Conservation (phyloP, 129 eudicot genomes). For the Arctium minus region DNA sequence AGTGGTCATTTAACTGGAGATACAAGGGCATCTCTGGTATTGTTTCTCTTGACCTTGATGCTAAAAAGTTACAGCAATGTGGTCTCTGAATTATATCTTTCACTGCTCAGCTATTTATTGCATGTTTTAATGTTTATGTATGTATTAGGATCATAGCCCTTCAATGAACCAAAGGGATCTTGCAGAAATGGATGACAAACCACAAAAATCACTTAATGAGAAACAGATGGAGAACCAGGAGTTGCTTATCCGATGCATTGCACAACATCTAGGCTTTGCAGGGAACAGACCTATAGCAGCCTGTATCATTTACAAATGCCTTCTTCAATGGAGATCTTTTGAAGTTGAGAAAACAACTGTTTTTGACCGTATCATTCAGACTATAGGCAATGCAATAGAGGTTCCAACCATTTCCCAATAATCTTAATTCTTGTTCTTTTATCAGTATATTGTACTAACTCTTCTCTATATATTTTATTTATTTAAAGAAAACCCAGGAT, state of each 20-base stretch:
- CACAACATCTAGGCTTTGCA: conserved; percentile 78
- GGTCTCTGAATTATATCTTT: not conserved
- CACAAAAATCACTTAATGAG: conserved; percentile 93
- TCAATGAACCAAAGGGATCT: conserved; percentile 50
- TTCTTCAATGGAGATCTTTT: conserved; percentile 95
- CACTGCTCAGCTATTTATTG: not conserved
- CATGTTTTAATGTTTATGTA: not conserved
- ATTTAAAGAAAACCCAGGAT: conserved; percentile 62
- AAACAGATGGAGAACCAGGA: conserved; percentile 92
- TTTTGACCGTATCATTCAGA: conserved; percentile 85
- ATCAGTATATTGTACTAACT: conserved; percentile 3
- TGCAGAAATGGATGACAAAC: conserved; percentile 77
- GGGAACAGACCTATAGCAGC: conserved; percentile 83
- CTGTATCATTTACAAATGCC: conserved; percentile 89
- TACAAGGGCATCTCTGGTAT: conserved; percentile 57
- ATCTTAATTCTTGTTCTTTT: not conserved
- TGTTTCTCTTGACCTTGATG: not conserved
- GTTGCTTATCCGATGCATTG: conserved; percentile 73
- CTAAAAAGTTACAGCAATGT: conserved; percentile 3
- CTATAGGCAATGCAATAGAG: conserved; percentile 92
- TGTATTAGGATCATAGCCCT: conserved; percentile 67
- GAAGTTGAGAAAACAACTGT: conserved; percentile 93
- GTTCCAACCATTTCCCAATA: conserved; percentile 28
- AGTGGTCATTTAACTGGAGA: conserved; percentile 50
- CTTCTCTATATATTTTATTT: not conserved